Percentiles rank a stretch among this genome's conserved stretches.
Evolutionary conservation across 2,329 filamentous ascomycete species (phyloP).

Genomic region (Fusarium proliferatum): DNA sequence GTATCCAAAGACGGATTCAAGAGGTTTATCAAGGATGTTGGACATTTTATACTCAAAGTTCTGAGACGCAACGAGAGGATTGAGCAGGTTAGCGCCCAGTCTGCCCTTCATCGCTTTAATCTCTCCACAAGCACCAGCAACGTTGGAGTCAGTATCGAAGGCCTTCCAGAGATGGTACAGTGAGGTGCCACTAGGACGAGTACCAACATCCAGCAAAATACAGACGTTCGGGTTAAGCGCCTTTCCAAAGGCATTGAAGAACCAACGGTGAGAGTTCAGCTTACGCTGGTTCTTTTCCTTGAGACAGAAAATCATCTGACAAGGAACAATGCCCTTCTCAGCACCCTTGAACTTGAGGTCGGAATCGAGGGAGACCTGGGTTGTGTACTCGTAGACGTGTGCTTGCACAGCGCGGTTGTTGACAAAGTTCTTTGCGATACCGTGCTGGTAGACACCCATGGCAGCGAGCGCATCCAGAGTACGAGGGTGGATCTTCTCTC

Average conservation of each 20-base stretch:
- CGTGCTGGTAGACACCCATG: slow-evolving; percentile 97
- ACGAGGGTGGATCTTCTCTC: slow-evolving; percentile 88
- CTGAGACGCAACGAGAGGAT: slow-evolving; percentile 94
- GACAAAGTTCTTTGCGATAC: slow-evolving; percentile 98
- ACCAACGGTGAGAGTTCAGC: slow-evolving; percentile 98
- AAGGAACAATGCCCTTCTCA: slow-evolving; percentile 98
- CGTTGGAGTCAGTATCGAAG: slow-evolving; percentile 97
- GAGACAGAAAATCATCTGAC: slow-evolving; percentile 97
- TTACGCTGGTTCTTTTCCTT: slow-evolving; percentile 99
- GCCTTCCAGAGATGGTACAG: slow-evolving; percentile 99
- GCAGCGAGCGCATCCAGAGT: slow-evolving; percentile 95
- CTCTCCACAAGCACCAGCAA: slow-evolving; percentile 95
- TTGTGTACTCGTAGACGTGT: slow-evolving; percentile 99
- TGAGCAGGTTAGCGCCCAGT: slow-evolving; percentile 83
- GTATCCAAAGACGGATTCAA: slow-evolving; percentile 97
- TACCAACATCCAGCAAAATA: slow-evolving; percentile 96
- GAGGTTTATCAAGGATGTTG: slow-evolving; percentile 96
- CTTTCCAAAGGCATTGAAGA: slow-evolving; percentile 97
- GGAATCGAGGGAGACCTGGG: slow-evolving; percentile 93
- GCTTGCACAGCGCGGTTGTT: slow-evolving; percentile 95
- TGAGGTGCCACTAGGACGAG: slow-evolving; percentile 86
- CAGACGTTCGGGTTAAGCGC: slow-evolving; percentile 96
- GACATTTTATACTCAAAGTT: slow-evolving; percentile 99
- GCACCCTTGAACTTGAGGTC: slow-evolving; percentile 99
- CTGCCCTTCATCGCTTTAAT: slow-evolving; percentile 97